Base-by-base conservation (phyloP, 2,329 filamentous ascomycete species). In the Colletotrichum higginsianum region DNA sequence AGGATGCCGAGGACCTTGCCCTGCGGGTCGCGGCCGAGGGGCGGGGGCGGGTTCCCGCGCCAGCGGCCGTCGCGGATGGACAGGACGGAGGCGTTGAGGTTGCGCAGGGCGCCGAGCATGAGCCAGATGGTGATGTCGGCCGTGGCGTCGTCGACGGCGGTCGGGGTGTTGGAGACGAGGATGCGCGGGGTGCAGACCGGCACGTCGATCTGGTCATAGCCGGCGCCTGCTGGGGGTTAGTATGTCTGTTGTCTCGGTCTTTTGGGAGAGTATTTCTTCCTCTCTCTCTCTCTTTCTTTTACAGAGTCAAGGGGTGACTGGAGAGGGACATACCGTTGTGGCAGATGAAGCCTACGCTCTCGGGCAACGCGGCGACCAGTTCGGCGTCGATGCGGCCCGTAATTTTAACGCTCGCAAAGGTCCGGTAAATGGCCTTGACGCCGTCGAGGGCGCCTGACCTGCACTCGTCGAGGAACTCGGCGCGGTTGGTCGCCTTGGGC, bases 201-300 rank as follows among this genome's bases (percentile, higher is more conserved):
- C 11, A 95, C 86, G 80, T 95, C 91, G 74, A 97, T 86, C 80
- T 95, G 92, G 80, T 97, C 94, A 82, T 97, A 97, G 47, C 95
- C 95, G 67, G 94, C 93, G 73, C 93, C 91, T 93, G 72, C 52
- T 23, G 40, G 47, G 13, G 13, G 18, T 58, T 9, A 42, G 16
- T 35, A 30, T 40, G 18, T 55, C 21, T 13, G 30, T 16, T 46
- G 18, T 21, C 3, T 44, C 23, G 4, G 30, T 46, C 13, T 18
- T 23, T 30, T 30, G 30, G 30, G 7, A 30, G 30, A 30, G 30
- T 30, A 8, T 7, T 1, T 30, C 30, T 30, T 4, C 1, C 30
- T 30, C 7, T 30, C 30, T 30, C 7, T 30, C 7, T 8, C 4
- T 30, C 8, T 15, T 42, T 6, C 2, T 38, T 16, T 35, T n/a